Evolutionary conservation across 2,329 filamentous ascomycete genomes (phyloP).

Genomic region (Xylaria sp.): DNA sequence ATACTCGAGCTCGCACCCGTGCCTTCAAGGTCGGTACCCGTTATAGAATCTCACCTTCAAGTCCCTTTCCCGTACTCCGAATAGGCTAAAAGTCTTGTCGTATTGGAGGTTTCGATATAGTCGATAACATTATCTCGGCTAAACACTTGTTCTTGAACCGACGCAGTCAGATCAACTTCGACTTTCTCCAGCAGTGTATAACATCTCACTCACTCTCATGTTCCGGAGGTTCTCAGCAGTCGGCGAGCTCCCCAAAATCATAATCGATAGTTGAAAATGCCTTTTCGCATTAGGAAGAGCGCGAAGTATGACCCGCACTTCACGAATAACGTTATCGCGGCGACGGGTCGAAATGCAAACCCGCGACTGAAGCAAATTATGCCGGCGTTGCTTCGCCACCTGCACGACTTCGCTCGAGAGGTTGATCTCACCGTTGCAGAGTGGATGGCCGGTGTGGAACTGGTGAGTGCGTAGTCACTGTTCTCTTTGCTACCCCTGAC

Average conservation of each 20-base stretch:
- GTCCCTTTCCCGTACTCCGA: background rate
- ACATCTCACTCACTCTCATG: background rate
- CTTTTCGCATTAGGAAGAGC: too few relatives aligned
- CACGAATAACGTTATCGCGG: constrained; percentile 66
- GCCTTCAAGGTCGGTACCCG: background rate
- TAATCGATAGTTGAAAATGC: background rate
- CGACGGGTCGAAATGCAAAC: constrained; percentile 66
- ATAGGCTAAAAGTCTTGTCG: too few relatives aligned
- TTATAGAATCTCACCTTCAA: background rate
- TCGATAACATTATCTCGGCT: background rate
- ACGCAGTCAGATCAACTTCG: background rate
- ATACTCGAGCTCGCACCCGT: background rate
- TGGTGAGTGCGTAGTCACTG: constrained; percentile 36
- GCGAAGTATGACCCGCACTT: constrained; percentile 41
- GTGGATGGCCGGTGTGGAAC: constrained; percentile 65
- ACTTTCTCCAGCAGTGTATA: background rate
- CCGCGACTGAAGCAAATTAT: constrained; percentile 65
- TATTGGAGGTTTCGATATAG: too few relatives aligned
- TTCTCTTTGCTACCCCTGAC: background rate
- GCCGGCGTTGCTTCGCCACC: constrained; percentile 61
- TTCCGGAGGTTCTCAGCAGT: background rate
- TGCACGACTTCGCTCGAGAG: constrained; percentile 78
- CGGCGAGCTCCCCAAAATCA: background rate
- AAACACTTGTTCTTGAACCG: background rate
- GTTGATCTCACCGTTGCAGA: constrained; percentile 74